phyloP scores from a whole-genome alignment of 2,329 filamentous ascomycete genomes.

The Elsinoe arachidis region DNA sequence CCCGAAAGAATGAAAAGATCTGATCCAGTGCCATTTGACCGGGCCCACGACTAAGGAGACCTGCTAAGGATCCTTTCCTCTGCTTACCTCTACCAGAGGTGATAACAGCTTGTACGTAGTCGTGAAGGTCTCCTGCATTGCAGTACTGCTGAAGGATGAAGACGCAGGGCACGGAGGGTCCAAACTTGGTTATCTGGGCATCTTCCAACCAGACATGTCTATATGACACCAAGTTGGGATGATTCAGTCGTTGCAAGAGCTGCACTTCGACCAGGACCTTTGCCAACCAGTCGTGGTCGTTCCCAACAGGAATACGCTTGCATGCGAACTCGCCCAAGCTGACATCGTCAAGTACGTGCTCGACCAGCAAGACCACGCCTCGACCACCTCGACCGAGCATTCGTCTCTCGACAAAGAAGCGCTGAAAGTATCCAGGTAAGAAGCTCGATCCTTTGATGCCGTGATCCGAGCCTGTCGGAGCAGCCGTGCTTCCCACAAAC shows the following conservation, averaged over 20 bases:
- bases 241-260: conserved; percentile 79
- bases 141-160: conserved; percentile 98
- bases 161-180: conserved; percentile 83
- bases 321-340: conserved; percentile 86
- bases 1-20: conserved; percentile 93
- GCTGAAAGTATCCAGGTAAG: conserved; percentile 83
- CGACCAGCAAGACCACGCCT: conserved; percentile 87
- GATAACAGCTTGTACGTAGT: conserved; percentile 60
- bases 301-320: conserved; percentile 87
- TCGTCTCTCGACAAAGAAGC: conserved; percentile 83
- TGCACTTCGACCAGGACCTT: conserved; percentile 93
- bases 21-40: conserved; percentile 69
- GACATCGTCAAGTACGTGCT: conserved; percentile 84
- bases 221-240: conserved; percentile 93
- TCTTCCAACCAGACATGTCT: conserved; percentile 96
- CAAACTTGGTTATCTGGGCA: conserved; percentile 70
- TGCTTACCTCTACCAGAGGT: conserved; percentile 19
- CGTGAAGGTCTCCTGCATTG: conserved; percentile 82
- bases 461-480: conserved; percentile 36
- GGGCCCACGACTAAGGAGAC: conserved; percentile 69
- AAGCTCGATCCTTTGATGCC: conserved; percentile 82
- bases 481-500: conserved; percentile 39
- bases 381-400: conserved; percentile 86
- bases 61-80: conserved; percentile 55
- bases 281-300: conserved; percentile 91